Conservation (phyloP, 352 stramenopile genomes). For the Phytopythium litorale region DNA sequence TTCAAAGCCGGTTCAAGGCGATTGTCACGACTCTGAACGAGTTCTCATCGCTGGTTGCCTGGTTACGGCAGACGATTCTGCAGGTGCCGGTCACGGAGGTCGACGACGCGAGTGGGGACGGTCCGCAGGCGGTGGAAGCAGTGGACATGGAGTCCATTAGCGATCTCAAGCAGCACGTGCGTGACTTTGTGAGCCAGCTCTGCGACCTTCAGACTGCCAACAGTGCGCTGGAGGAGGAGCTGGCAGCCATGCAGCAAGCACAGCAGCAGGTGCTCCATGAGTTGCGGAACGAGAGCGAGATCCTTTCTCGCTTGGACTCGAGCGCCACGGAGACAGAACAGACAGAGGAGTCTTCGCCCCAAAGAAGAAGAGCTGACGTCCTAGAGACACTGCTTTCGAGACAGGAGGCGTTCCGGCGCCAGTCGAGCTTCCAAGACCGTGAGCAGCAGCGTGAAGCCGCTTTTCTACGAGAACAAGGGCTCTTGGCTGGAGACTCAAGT, state of each 20-base stretch:
- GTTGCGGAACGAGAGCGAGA: constrained; percentile 13
- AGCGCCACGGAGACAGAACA: neutral
- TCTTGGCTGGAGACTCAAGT: constrained; percentile 4
- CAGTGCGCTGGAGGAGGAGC: constrained; percentile 13
- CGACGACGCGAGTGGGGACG: neutral
- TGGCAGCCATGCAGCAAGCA: constrained; percentile 12
- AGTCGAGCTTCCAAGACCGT: constrained; percentile 7
- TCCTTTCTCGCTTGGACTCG: constrained; percentile 19
- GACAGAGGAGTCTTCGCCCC: neutral
- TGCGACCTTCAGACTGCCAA: constrained; percentile 21
- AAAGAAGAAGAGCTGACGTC: constrained; percentile 16
- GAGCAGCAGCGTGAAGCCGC: constrained; percentile 10
- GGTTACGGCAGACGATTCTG: neutral
- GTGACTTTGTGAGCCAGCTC: constrained; percentile 22
- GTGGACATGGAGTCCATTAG: constrained; percentile 5
- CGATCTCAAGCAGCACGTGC: constrained; percentile 25
- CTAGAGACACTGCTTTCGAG: constrained; percentile 19
- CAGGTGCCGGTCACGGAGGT: neutral
- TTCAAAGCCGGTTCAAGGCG: constrained; percentile 12
- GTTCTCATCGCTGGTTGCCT: neutral
- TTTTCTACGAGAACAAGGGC: constrained; percentile 17
- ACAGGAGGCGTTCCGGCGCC: constrained; percentile 2
- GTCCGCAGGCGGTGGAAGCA: neutral
- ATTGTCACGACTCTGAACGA: neutral
- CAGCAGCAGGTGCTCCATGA: constrained; percentile 21